Evolutionary conservation across 2,329 filamentous ascomycete genomes (phyloP).

Genomic region (Pseudogymnoascus sp.): DNA sequence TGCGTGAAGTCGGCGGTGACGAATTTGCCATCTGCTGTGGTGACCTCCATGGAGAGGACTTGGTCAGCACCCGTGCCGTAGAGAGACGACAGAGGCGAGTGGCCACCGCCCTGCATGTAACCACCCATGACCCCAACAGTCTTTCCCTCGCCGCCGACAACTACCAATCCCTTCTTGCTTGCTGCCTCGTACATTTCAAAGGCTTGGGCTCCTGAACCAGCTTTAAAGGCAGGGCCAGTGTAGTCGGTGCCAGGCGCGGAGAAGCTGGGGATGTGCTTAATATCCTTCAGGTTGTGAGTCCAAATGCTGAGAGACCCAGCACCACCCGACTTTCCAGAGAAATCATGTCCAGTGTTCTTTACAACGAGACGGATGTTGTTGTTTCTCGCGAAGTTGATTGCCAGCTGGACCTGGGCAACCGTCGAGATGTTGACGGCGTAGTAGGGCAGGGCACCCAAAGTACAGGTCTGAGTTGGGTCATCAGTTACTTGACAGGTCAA

Average conservation of each 20-base stretch:
- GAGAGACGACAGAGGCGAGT: slow-evolving; percentile 44
- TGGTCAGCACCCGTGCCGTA: slow-evolving; percentile 56
- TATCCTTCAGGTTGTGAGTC: slow-evolving; percentile 40
- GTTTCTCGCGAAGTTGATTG: slow-evolving; percentile 36
- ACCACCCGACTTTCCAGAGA: slow-evolving; percentile 25
- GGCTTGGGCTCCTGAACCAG: slow-evolving; percentile 45
- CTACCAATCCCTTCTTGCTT: slow-evolving; percentile 37
- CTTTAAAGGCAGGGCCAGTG: slow-evolving; percentile 44
- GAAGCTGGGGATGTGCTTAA: slow-evolving; percentile 35
- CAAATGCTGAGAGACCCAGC: slow-evolving; percentile 45
- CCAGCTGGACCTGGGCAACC: slow-evolving; percentile 38
- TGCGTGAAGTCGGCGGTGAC: slow-evolving; percentile 43
- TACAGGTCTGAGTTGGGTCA: slow-evolving; percentile 27
- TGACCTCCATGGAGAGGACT: slow-evolving; percentile 49
- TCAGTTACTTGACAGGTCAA: slow-evolving; percentile 33
- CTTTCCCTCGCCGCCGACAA: slow-evolving; percentile 48
- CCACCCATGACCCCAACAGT: slow-evolving; percentile 44
- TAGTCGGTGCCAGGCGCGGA: slow-evolving; percentile 35
- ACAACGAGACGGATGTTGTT: slow-evolving; percentile 34
- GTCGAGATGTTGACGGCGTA: slow-evolving; percentile 31
- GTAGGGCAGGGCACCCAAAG: slow-evolving; percentile 23
- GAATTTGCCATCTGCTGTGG: slow-evolving; percentile 44
- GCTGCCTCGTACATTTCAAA: slow-evolving; percentile 37
- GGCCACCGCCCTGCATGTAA: slow-evolving; percentile 55
- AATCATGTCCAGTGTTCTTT: slow-evolving; percentile 22